phyloP scores from a whole-genome alignment of 139 green algal species.

The Spirogloea muscicola region DNA sequence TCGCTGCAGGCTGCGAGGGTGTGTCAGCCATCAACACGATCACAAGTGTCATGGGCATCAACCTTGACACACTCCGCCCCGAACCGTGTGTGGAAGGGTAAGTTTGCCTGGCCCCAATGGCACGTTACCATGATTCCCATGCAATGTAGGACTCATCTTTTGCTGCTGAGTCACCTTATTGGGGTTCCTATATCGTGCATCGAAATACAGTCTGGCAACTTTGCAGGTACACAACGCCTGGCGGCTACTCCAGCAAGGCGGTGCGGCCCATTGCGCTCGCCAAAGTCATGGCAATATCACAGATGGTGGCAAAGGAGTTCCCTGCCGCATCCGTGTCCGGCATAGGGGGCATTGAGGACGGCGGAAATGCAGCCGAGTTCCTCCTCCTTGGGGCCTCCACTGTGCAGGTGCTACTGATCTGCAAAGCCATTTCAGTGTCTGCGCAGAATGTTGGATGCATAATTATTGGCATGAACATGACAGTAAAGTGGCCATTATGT shows the following conservation, averaged over 20 bases:
- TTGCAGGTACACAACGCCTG: slow-evolving; percentile 76
- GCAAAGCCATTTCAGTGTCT: too few relatives aligned
- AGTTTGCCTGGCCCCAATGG: too few relatives aligned
- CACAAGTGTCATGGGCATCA: slow-evolving; percentile 86
- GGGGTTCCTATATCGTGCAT: too few relatives aligned
- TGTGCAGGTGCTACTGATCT: slow-evolving; percentile 65
- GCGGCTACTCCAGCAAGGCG: slow-evolving; percentile 75
- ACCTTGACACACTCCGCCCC: slow-evolving; percentile 63
- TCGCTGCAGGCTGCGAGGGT: slow-evolving; percentile 61
- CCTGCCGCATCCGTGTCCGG: slow-evolving; percentile 58
- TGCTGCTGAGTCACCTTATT: too few relatives aligned
- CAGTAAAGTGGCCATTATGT: too few relatives aligned
- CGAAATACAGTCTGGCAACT: too few relatives aligned
- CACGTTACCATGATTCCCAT: too few relatives aligned
- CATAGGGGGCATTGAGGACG: slow-evolving; percentile 83
- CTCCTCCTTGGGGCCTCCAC: slow-evolving; percentile 87
- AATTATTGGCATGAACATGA: too few relatives aligned
- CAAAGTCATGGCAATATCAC: slow-evolving; percentile 65
- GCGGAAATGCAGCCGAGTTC: slow-evolving; percentile 90
- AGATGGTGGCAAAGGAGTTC: slow-evolving; percentile 72
- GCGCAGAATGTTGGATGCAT: too few relatives aligned
- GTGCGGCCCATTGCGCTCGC: slow-evolving; percentile 96
- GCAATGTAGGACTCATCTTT: too few relatives aligned
- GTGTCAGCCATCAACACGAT: slow-evolving; percentile 82
- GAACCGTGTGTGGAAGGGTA: slow-evolving; percentile 49